These are phyloP conservation scores for Rhodomyrtus psidioides DNA, from an alignment of 441 rosid genomes.

Conservation along the genomic window DNA sequence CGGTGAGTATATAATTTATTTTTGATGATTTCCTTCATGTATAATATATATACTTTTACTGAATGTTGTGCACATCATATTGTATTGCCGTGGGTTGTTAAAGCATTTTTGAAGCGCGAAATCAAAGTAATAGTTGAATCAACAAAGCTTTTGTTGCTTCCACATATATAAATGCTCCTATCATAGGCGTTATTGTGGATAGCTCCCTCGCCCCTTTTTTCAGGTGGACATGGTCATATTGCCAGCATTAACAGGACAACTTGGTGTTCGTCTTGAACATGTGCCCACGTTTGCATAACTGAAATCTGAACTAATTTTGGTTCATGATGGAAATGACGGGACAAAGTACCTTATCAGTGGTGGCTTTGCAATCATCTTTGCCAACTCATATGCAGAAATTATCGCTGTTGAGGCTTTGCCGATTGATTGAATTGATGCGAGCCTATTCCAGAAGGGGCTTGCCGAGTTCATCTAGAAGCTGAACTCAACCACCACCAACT, in stretches of 20 bases:
- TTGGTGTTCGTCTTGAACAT: too few relatives aligned
- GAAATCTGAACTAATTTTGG: conserved; percentile 72
- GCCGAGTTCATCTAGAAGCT: conserved; percentile 84
- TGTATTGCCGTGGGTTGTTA: not conserved
- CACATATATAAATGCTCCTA: not conserved
- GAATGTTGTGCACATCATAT: not conserved
- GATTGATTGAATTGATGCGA: conserved; percentile 59
- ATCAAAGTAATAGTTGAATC: not conserved
- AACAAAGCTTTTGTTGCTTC: not conserved
- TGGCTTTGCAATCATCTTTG: conserved; percentile 84
- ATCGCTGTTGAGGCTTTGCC: conserved; percentile 89
- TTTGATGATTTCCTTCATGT: too few relatives aligned
- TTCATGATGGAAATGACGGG: conserved; percentile 73
- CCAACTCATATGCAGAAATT: conserved; percentile 84
- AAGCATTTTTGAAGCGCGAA: not conserved
- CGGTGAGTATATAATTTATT: too few relatives aligned
- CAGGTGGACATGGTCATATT: conserved; percentile 97
- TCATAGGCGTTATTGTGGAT: not conserved
- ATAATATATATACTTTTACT: not conserved
- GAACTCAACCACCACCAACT: conserved; percentile 73
- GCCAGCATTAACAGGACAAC: conserved; percentile 93
- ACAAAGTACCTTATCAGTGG: conserved; percentile 85
- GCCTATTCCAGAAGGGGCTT: conserved; percentile 85
- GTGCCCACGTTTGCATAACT: too few relatives aligned
- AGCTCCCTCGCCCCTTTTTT: not conserved